phyloP scores from a whole-genome alignment of 2,329 filamentous ascomycete species.

The Epichloe bromicola region DNA sequence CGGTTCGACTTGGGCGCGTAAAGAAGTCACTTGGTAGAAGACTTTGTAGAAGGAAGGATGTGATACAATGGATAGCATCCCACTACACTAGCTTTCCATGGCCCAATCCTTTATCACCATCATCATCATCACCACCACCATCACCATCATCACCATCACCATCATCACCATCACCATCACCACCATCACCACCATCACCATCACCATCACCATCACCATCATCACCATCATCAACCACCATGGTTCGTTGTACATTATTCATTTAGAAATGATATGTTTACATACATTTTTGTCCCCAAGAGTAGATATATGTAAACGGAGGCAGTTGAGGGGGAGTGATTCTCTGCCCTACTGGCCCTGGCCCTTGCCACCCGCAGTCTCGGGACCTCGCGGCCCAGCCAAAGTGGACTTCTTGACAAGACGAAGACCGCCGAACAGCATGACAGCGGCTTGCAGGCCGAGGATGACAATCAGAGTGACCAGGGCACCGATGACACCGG shows the following conservation, averaged over 20 bases:
- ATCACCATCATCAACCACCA: no score
- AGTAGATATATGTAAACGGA: background rate
- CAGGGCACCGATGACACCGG: conserved; percentile 69
- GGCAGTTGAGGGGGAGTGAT: no score
- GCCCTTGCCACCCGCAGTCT: conserved; percentile 11
- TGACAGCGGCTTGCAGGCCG: conserved; percentile 28
- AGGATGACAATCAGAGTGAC: conserved; percentile 41
- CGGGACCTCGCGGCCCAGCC: conserved; percentile 1
- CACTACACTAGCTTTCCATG: no score
- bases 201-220: no score
- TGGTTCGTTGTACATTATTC: no score
- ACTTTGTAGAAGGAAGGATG: background rate
- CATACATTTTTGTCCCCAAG: background rate
- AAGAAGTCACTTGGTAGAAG: background rate
- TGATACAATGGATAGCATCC: no score
- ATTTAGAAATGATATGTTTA: no score
- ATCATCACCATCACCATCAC: no score
- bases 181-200: no score
- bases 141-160: no score
- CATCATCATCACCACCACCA: no score
- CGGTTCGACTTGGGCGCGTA: background rate
- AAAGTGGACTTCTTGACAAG: conserved; percentile 34
- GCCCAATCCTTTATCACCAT: no score
- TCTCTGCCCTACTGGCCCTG: background rate
- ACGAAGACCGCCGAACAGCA: conserved; percentile 30